These are phyloP conservation scores for Pseudogymnoascus sp. DNA, from an alignment of 2,329 filamentous ascomycete species.

Conservation along the genomic window DNA sequence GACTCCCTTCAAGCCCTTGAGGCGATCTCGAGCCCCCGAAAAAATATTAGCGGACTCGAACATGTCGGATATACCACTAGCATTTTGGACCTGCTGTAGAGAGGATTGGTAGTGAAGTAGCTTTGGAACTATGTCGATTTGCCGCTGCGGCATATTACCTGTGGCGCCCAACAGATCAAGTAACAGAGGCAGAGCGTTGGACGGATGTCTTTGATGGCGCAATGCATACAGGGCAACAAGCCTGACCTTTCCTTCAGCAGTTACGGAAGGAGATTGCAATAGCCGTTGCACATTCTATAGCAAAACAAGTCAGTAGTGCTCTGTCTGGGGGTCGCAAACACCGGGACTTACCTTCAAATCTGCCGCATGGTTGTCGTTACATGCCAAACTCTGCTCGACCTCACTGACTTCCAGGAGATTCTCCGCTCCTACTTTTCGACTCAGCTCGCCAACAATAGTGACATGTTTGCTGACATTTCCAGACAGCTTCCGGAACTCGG, in stretches of 20 bases:
- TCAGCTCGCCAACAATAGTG: slow-evolving; percentile 87
- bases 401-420: slow-evolving; percentile 93
- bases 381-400: slow-evolving; percentile 91
- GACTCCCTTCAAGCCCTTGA: slow-evolving; percentile 93
- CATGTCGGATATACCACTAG: slow-evolving; percentile 76
- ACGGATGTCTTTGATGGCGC: slow-evolving; percentile 79
- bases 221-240: slow-evolving; percentile 92
- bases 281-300: slow-evolving; percentile 70
- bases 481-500: slow-evolving; percentile 92
- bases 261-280: slow-evolving; percentile 71
- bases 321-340: not conserved
- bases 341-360: slow-evolving; percentile 72
- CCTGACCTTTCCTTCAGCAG: slow-evolving; percentile 74
- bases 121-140: slow-evolving; percentile 72
- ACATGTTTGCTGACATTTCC: slow-evolving; percentile 99
- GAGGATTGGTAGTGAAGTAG: slow-evolving; percentile 80
- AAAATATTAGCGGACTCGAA: slow-evolving; percentile 92
- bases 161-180: slow-evolving; percentile 79
- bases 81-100: slow-evolving; percentile 67
- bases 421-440: slow-evolving; percentile 75
- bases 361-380: slow-evolving; percentile 85
- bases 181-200: slow-evolving; percentile 74
- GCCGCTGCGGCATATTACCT: slow-evolving; percentile 67
- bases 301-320: not conserved
- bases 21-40: slow-evolving; percentile 73